Conservation (phyloP, 2,329 filamentous ascomycete species). For the Trichoderma endophyticum region DNA sequence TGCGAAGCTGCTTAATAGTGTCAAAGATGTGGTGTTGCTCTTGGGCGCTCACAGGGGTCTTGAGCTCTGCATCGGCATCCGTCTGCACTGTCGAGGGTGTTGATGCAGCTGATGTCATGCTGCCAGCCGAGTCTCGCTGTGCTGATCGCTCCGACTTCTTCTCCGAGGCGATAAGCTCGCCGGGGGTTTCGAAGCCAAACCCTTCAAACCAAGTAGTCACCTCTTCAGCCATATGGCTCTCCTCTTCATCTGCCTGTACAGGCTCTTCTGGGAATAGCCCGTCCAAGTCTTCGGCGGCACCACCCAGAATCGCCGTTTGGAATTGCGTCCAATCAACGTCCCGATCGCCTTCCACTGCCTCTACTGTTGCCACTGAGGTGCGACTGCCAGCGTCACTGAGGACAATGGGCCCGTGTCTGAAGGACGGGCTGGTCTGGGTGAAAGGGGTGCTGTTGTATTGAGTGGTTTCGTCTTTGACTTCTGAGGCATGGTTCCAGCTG, state of each 20-base stretch:
- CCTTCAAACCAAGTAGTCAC: conserved; percentile 51
- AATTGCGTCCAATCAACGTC: conserved; percentile 62
- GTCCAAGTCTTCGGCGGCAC: conserved; percentile 48
- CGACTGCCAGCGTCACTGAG: conserved; percentile 42
- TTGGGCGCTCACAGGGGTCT: conserved; percentile 34
- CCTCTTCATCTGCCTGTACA: conserved; percentile 37
- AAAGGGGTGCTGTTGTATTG: conserved; percentile 48
- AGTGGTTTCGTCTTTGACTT: conserved; percentile 41
- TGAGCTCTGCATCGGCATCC: conserved; percentile 35
- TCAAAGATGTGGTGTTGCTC: conserved; percentile 24
- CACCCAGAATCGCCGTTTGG: conserved; percentile 61
- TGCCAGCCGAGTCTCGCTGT: conserved; percentile 20
- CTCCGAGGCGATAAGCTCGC: conserved; percentile 36
- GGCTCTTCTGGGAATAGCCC: conserved; percentile 25
- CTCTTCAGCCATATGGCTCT: conserved; percentile 40
- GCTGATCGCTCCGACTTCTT: conserved; percentile 26
- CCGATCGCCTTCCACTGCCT: conserved; percentile 39
- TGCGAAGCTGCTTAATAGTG: conserved; percentile 33
- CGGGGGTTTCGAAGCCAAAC: conserved; percentile 45
- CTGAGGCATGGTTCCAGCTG: conserved; percentile 30
- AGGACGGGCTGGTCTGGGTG: conserved; percentile 47
- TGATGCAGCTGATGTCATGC: conserved; percentile 22
- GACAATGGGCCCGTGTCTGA: conserved; percentile 55
- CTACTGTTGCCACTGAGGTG: conserved; percentile 20
- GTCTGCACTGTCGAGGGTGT: conserved; percentile 31